Evolutionary conservation across 2,329 filamentous ascomycete species (phyloP).

Genomic region (Neonectria coccinea): DNA sequence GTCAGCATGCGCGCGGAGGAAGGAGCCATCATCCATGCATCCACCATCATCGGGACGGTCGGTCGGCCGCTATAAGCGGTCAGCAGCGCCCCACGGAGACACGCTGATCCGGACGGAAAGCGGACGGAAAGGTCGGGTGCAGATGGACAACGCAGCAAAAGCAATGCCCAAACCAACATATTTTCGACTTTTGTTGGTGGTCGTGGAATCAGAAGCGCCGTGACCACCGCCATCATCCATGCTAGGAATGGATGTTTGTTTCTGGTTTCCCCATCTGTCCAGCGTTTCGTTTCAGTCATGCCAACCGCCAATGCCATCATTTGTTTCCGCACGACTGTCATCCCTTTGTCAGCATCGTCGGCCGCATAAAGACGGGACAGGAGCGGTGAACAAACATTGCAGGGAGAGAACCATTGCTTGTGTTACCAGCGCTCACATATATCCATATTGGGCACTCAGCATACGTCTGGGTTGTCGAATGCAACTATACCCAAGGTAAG

Average conservation of each 20-base stretch:
- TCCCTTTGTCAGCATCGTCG: conserved; percentile 8
- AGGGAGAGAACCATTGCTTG: not conserved
- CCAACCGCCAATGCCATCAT: not conserved
- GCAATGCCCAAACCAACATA: not conserved
- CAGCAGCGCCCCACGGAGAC: conserved; percentile 19
- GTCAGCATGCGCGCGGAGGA: conserved; percentile 1
- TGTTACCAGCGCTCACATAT: not conserved
- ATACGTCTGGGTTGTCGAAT: not conserved
- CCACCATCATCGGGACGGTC: not conserved
- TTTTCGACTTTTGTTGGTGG: no score
- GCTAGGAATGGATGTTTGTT: not conserved
- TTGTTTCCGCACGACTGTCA: not conserved
- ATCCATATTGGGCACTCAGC: not conserved
- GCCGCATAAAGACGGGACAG: not conserved
- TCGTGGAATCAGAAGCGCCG: not conserved
- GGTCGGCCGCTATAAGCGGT: conserved; percentile 1
- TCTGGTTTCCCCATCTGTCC: not conserved
- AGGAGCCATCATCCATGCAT: not conserved
- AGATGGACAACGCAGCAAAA: not conserved
- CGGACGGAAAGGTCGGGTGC: not conserved
- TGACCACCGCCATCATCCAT: not conserved
- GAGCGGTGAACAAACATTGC: conserved; percentile 12
- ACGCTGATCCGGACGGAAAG: conserved; percentile 15
- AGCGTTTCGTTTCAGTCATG: not conserved
- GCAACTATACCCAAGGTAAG: no score